A percentile compares a stretch with the other conserved stretches of the same genome.
These are phyloP conservation scores for Wickerhamiella alocasiicola DNA, from an alignment of 805 yeast species.

Conservation along the genomic window DNA sequence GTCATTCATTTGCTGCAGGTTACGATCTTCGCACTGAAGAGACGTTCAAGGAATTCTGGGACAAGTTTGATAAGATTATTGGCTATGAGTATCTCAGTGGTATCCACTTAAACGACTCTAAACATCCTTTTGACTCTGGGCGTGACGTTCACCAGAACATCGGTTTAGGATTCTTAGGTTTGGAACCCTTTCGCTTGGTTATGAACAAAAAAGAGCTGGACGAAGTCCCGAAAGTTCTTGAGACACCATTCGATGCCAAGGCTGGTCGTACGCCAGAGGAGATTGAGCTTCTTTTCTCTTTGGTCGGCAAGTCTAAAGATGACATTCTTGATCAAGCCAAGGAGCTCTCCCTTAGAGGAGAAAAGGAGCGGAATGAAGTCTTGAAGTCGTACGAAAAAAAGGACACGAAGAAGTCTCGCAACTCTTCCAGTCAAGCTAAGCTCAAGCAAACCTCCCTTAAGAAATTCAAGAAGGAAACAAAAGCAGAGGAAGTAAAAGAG, in stretches of 20 bases:
- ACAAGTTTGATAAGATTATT: slow-evolving; percentile 54
- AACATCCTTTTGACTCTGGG: slow-evolving; percentile 82
- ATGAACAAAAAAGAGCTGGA: slow-evolving; percentile 55
- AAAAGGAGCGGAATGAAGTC: slow-evolving; percentile 56
- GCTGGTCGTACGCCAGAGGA: slow-evolving; percentile 59
- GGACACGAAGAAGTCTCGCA: neutral
- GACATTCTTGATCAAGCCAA: slow-evolving; percentile 39
- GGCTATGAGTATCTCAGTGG: slow-evolving; percentile 69
- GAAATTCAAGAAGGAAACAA: neutral
- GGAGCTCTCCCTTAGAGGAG: slow-evolving; percentile 48
- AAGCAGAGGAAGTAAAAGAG: too few relatives aligned
- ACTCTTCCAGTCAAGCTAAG: neutral
- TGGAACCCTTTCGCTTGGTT: slow-evolving; percentile 68
- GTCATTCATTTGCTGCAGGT: slow-evolving; percentile 95
- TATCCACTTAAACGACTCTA: slow-evolving; percentile 86
- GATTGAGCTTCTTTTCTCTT: slow-evolving; percentile 66
- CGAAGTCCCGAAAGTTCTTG: slow-evolving; percentile 68
- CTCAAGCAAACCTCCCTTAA: neutral
- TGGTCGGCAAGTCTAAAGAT: slow-evolving; percentile 42
- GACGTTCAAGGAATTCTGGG: slow-evolving; percentile 57
- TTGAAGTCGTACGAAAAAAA: slow-evolving; percentile 6
- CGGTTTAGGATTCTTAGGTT: slow-evolving; percentile 80
- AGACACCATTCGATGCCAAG: slow-evolving; percentile 48
- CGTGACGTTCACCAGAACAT: slow-evolving; percentile 83
- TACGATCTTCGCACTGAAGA: slow-evolving; percentile 63